These are phyloP conservation scores for Populus ilicifolia DNA, from an alignment of 345 rosid genomes.

Conservation along the genomic window DNA sequence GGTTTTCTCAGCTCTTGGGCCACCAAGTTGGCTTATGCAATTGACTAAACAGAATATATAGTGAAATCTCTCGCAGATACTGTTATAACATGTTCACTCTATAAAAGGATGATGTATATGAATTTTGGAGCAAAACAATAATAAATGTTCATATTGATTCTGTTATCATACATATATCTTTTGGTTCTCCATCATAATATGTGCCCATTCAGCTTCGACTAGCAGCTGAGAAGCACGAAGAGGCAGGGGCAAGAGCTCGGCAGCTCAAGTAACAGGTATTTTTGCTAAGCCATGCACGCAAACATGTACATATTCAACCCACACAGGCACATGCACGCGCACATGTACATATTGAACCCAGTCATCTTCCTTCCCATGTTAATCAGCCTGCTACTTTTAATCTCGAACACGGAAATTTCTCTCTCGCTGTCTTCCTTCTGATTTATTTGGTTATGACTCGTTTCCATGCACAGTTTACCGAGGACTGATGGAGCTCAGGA, in stretches of 20 bases:
- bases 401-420: background rate
- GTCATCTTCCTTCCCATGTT: background rate
- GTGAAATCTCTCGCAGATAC: background rate
- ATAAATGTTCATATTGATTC: no score
- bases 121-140: no score
- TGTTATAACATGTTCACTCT: no score
- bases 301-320: no score
- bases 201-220: no score
- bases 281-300: no score
- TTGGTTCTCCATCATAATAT: no score
- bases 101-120: no score
- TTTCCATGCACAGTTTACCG: conserved; percentile 55
- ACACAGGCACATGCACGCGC: background rate
- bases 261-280: no score
- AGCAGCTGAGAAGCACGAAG: no score
- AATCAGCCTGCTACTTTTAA: background rate
- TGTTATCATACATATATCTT: no score
- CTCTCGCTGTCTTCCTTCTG: background rate
- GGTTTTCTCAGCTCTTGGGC: background rate
- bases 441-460: background rate
- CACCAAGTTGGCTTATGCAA: background rate
- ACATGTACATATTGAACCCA: background rate
- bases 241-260: no score
- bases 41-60: background rate
- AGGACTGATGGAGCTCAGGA: conserved; percentile 77